Percentiles rank a stretch among this genome's conserved stretches.
These are phyloP conservation scores for Microstegium vimineum DNA, from an alignment of 176 grass and related monocot species.

Conservation along the genomic window DNA sequence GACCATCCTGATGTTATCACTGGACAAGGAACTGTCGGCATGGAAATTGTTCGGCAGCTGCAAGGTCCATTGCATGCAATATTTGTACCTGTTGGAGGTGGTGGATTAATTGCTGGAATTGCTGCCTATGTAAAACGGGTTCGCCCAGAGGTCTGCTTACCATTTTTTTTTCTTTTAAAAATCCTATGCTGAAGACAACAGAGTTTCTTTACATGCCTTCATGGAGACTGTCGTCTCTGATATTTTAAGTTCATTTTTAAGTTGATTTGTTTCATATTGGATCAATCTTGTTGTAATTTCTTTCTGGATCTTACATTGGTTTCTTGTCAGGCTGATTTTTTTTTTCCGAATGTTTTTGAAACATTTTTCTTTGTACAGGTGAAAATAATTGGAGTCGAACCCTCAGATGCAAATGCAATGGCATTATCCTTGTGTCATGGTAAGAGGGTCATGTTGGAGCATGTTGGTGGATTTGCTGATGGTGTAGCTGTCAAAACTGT, in stretches of 20 bases:
- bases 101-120: slow-evolving; percentile 95
- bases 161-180: neutral
- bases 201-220: neutral
- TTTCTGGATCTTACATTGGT: neutral
- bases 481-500: slow-evolving; percentile 98
- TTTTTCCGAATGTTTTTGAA: slow-evolving; percentile 10
- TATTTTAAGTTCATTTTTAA: neutral
- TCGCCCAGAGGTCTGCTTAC: slow-evolving; percentile 77
- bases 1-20: slow-evolving; percentile 89
- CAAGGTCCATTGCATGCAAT: slow-evolving; percentile 86
- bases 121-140: slow-evolving; percentile 98
- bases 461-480: slow-evolving; percentile 96
- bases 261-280: neutral
- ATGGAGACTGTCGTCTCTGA: neutral
- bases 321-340: neutral
- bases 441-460: slow-evolving; percentile 81
- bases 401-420: slow-evolving; percentile 99
- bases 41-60: slow-evolving; percentile 93
- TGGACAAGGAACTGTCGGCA: slow-evolving; percentile 93
- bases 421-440: slow-evolving; percentile 85
- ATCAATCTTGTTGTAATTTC: neutral
- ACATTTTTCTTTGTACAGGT: slow-evolving; percentile 45
- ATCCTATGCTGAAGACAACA: neutral
- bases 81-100: slow-evolving; percentile 99
- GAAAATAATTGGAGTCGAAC: slow-evolving; percentile 97